These are phyloP conservation scores for Diaporthe citrichinensis DNA, from an alignment of 2,329 filamentous ascomycete species.

Conservation along the genomic window DNA sequence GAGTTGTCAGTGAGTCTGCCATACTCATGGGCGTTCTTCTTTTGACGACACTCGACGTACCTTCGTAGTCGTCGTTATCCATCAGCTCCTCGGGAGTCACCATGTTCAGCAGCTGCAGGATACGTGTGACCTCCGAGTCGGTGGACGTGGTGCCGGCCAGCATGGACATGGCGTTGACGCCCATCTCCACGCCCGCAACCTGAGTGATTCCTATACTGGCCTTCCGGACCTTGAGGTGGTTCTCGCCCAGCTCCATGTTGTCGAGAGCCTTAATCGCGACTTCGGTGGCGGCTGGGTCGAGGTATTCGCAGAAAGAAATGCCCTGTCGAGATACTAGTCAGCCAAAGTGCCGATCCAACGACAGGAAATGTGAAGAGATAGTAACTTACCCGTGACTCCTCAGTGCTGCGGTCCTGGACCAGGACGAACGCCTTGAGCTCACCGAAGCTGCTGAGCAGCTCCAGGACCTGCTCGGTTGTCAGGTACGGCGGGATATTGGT, in stretches of 20 bases:
- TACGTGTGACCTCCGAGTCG: slow-evolving; percentile 84
- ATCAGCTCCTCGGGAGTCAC: slow-evolving; percentile 95
- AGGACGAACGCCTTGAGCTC: slow-evolving; percentile 93
- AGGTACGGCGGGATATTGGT: slow-evolving; percentile 91
- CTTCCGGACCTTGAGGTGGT: slow-evolving; percentile 85
- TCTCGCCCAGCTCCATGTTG: slow-evolving; percentile 92
- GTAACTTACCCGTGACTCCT: slow-evolving; percentile 84
- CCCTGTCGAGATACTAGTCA: slow-evolving; percentile 70
- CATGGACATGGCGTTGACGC: slow-evolving; percentile 97
- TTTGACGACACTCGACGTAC: slow-evolving; percentile 61
- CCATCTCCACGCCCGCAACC: slow-evolving; percentile 91
- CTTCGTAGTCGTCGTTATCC: slow-evolving; percentile 95
- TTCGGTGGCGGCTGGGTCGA: slow-evolving; percentile 81
- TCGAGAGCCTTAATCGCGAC: slow-evolving; percentile 93
- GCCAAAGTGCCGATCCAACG: background rate
- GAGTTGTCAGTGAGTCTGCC: background rate
- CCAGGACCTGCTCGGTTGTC: slow-evolving; percentile 90
- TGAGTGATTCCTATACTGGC: slow-evolving; percentile 97
- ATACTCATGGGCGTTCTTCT: background rate
- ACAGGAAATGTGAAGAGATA: background rate
- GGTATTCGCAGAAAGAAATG: slow-evolving; percentile 96
- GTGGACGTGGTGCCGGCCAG: slow-evolving; percentile 89
- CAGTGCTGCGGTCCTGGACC: slow-evolving; percentile 87
- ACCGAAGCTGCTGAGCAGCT: slow-evolving; percentile 91
- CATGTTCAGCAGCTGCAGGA: slow-evolving; percentile 97